Percentiles rank a stretch among this genome's conserved stretches.
Conservation (phyloP, 2,329 filamentous ascomycete genomes). For the Trichophaea hybrida region DNA sequence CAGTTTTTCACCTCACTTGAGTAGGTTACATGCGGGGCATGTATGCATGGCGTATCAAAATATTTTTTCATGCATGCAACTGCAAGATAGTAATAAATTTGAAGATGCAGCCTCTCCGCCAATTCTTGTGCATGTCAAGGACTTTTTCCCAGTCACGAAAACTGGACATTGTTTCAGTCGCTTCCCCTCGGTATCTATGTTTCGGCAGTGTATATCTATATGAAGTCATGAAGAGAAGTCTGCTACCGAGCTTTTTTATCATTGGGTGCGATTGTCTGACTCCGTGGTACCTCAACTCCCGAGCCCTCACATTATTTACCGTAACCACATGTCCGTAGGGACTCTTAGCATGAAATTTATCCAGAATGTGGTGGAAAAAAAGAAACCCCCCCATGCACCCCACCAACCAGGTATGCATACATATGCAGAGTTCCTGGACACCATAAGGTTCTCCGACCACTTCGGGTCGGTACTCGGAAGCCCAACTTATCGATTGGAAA, state of each 20-base stretch:
- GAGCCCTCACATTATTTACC: not conserved
- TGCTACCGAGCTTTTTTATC: not conserved
- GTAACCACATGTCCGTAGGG: not conserved
- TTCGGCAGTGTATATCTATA: not conserved
- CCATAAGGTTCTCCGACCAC: not conserved
- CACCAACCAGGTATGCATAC: not conserved
- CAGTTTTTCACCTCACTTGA: not conserved
- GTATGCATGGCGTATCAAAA: not conserved
- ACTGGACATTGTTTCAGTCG: not conserved
- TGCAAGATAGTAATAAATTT: not conserved
- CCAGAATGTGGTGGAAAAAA: not conserved
- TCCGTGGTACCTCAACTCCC: not conserved
- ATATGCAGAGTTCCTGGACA: not conserved
- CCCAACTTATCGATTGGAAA: not conserved
- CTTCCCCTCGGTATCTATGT: not conserved
- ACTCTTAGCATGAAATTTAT: not conserved
- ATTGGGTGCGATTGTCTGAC: not conserved
- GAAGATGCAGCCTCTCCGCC: not conserved
- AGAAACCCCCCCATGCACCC: not conserved
- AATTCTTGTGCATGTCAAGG: not conserved
- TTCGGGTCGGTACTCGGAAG: not conserved
- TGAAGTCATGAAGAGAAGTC: not conserved
- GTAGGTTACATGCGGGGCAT: not conserved
- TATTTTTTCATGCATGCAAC: not conserved
- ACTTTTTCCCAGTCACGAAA: not conserved